Evolutionary conservation across 179 eudicot species (phyloP), one percentile per base, ranked within the genome.

Genomic region (Pouteria campechiana): DNA sequence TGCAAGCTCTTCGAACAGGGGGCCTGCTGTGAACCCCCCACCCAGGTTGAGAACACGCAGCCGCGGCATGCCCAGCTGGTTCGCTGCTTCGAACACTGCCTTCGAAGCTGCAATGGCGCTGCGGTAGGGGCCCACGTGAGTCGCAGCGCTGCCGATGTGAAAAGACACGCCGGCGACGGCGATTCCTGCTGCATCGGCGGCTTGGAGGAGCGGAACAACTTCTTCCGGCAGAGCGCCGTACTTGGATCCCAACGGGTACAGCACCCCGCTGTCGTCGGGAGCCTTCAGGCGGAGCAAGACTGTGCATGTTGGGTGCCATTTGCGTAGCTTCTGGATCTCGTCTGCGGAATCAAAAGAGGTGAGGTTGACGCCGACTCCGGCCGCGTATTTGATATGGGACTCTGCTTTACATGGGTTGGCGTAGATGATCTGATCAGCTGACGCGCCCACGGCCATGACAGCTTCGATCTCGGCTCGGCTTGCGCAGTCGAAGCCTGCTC

Each of bases 31-130:
- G 17, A 64, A 64, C 0, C 70, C 65, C 20, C 70, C 70, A 8
- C 70, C 64, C 16, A 64, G 35, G 44, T 64, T 43, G 12, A 64
- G 70, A 20, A 45, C 42, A 0, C 22, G 51, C 70, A 64, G 44
- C 20, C 5, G 18, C 2, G 70, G 60, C 55, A 64, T 1, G 32
- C 65, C 60, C 9, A 64, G 44, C 17, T 6, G 13, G 0, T 41
- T 6, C 7, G 70, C 70, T 6, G 24, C 12, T 7, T 64, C 55
- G 19, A 64, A 64, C 2, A 58, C 70, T 0, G 12, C 18, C 19
- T 40, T 41, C 0, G 65, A 43, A 0, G 44, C 30, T 12, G 29
- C 50, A 16, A 64, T 20, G 5, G 70, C 70, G 0, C 38, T 31
- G 5, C n/a, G 27, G 30, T 46, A 61, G 2, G 55, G 55, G n/a